A percentile compares a stretch with the other conserved stretches of the same genome.
Evolutionary conservation across 2,329 filamentous ascomycete species (phyloP).

Genomic region (Helicocarpus griseus): DNA sequence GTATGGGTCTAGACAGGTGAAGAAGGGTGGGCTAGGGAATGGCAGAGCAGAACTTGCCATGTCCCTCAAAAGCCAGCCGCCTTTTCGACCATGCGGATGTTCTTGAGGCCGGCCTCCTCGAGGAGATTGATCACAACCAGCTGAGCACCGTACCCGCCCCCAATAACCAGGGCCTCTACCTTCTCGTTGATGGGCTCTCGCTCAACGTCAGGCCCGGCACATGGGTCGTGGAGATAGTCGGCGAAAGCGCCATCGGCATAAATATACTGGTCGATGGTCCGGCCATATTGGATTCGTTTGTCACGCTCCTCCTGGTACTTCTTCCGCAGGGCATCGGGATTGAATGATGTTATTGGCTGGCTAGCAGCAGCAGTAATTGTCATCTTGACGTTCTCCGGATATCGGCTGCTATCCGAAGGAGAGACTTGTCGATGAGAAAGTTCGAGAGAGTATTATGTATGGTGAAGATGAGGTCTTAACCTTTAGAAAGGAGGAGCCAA

Average conservation of each 20-base stretch:
- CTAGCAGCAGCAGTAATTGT: no score
- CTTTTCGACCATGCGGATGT: slow-evolving; percentile 29
- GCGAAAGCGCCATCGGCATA: not conserved
- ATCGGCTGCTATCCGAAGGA: no score
- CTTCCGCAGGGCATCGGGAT: no score
- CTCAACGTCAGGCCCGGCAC: slow-evolving; percentile 2
- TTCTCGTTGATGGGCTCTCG: slow-evolving; percentile 4
- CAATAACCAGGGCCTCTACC: slow-evolving; percentile 26
- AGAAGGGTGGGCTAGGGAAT: no score
- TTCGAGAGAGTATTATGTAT: no score
- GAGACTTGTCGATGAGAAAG: no score
- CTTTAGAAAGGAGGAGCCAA: no score
- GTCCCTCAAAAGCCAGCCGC: slow-evolving; percentile 41
- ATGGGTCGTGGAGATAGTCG: slow-evolving; percentile 3
- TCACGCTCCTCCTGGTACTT: slow-evolving; percentile 8
- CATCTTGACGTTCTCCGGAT: no score
- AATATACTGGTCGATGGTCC: slow-evolving; percentile 9
- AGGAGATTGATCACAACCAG: slow-evolving; percentile 27
- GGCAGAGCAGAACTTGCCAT: no score
- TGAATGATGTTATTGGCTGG: no score
- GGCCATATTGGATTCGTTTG: slow-evolving; percentile 9
- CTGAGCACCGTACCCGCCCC: slow-evolving; percentile 38
- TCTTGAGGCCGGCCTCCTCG: slow-evolving; percentile 28
- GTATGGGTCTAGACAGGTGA: no score
- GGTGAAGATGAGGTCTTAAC: no score